A percentile compares a stretch with the other conserved stretches of the same genome.
Evolutionary conservation across 2,329 filamentous ascomycete species (phyloP).

Genomic region (Venturiaceae sp.): DNA sequence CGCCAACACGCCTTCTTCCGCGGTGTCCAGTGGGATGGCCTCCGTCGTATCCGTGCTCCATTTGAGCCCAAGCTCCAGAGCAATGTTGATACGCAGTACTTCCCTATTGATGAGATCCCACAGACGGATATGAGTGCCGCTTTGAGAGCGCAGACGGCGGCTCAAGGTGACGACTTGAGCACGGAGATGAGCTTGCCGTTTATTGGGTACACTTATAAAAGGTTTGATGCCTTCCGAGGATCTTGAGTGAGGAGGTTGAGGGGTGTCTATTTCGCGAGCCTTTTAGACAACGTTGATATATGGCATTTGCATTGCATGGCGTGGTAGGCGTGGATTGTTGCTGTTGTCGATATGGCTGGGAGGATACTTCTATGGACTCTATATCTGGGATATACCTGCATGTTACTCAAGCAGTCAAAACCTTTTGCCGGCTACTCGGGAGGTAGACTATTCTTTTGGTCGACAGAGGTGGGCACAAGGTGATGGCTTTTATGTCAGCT

Average conservation of each 20-base stretch:
- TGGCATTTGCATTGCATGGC: conserved; percentile 1
- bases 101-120: conserved; percentile 97
- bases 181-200: conserved; percentile 95
- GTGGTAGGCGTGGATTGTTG: background rate
- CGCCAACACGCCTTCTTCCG: conserved; percentile 94
- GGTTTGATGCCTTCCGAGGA: conserved; percentile 62
- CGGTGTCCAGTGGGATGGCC: conserved; percentile 86
- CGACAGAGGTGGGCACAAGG: background rate
- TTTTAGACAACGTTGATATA: background rate
- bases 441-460: no score
- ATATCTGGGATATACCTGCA: background rate
- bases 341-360: background rate
- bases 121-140: conserved; percentile 88
- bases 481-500: no score
- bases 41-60: conserved; percentile 86
- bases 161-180: conserved; percentile 63
- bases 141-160: conserved; percentile 72
- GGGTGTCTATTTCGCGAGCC: background rate
- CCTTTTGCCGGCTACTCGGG: background rate
- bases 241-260: conserved; percentile 13
- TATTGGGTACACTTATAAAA: conserved; percentile 96
- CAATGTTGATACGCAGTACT: conserved; percentile 94
- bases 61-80: conserved; percentile 92
- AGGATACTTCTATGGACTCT: background rate
- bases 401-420: background rate